Conservation (phyloP, 2,329 filamentous ascomycete species). For the Cytospora piceae region DNA sequence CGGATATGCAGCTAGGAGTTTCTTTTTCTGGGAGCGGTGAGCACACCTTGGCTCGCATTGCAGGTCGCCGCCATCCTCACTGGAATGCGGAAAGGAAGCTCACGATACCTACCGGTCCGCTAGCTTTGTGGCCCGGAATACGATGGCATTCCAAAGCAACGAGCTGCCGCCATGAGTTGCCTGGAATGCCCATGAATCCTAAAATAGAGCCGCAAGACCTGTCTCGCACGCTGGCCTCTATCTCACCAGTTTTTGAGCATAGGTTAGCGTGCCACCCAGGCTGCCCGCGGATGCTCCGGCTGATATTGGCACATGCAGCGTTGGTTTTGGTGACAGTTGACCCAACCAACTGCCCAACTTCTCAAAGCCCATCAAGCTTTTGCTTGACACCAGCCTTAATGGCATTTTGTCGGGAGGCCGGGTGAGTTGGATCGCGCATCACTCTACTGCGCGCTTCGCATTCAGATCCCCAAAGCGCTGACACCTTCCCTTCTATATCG, state of each 20-base stretch:
- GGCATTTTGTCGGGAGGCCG: neutral
- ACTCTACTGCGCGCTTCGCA: neutral
- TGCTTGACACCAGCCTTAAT: too few species aligned
- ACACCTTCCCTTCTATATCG: neutral
- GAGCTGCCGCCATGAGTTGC: constrained; percentile 6
- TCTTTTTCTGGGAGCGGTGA: constrained; percentile 18
- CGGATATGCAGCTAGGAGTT: constrained; percentile 12
- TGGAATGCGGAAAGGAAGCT: constrained; percentile 24
- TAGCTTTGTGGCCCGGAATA: constrained; percentile 20
- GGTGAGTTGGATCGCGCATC: neutral
- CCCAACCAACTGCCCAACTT: neutral
- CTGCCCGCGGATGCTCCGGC: neutral
- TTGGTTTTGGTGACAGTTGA: neutral
- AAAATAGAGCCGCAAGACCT: constrained; percentile 25
- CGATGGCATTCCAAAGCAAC: constrained; percentile 15
- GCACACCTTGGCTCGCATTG: constrained; percentile 7
- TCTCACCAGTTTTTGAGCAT: constrained; percentile 8
- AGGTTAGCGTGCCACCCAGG: neutral
- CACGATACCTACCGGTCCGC: constrained; percentile 13
- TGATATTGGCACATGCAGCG: neutral
- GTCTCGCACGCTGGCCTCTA: constrained; percentile 21
- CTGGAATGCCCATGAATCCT: neutral
- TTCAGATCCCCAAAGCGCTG: neutral
- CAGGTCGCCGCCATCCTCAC: constrained; percentile 13
- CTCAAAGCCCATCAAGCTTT: neutral